Base-by-base conservation (phyloP, 1,284 basidiomycete species). In the Neonothopanus nambi region DNA sequence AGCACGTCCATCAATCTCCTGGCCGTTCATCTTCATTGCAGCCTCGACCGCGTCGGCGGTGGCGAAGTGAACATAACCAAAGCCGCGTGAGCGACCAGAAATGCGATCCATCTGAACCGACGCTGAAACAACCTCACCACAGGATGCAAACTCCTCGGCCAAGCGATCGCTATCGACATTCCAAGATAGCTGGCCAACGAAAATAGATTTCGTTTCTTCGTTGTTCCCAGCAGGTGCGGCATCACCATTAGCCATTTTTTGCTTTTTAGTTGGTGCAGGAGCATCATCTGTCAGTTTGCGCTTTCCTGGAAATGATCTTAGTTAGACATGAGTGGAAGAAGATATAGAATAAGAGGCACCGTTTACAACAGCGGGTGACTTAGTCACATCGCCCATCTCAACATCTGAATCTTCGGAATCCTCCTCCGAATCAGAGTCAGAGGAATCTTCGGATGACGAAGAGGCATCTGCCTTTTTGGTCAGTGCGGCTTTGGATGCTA, bases 91-190 rank as follows among this genome's bases (percentile, higher is more conserved):
- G 67, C 84, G 85, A 62, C 93, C 91, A 24, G 89, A 84, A 61
- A 89, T 87, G 59, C 94, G 91, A 72, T 99, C 95, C 73, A 88
- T 89, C 73, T 95, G 90, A 57, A 99, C 95, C 28, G 85, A 87
- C 13, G 93, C 94, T 35, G 85, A 86, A 60, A 87, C 81, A 61
- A 99, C 85, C 70, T 95, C 89, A 57, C 96, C 96, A 66, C 87
- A 95, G 51, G 82, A 78, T 46, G 87, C 85, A 64, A 99, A 98
- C 72, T 98, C 96, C 70, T 87, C 82, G 51, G 87, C 84, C 61
- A 99, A 86, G 83, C 95, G 94, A 72, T 98, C 96, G 70, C 95
- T 91, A 79, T 98, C 96, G 62, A 99, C 89, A 70, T 94, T 95
- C 95, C 95, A 99, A 30, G 93, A 96, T 48, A 99, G 82, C 59